A percentile compares a stretch with the other conserved stretches of the same genome.
These are phyloP conservation scores for Solanum chmielewskii DNA, from an alignment of 257 asterid genomes.

Conservation along the genomic window DNA sequence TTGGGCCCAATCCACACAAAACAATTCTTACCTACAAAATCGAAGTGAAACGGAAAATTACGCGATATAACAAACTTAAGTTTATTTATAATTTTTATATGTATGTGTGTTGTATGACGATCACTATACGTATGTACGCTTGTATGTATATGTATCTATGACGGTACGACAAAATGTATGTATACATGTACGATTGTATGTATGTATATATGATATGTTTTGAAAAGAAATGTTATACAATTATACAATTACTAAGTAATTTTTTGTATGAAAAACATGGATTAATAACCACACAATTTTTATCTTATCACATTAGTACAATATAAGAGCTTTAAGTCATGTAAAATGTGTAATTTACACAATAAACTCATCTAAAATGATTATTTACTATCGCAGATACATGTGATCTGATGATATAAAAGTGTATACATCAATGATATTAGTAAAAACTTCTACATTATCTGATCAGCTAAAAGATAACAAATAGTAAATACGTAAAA, in stretches of 20 bases:
- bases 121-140: too few species aligned
- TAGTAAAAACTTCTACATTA: too few species aligned
- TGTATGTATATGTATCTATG: too few species aligned
- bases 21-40: constrained; percentile 29
- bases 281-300: too few species aligned
- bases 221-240: not conserved
- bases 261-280: too few species aligned
- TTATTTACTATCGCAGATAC: too few species aligned
- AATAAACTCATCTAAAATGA: not conserved
- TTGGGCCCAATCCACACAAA: constrained; percentile 34
- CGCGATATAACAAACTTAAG: not conserved
- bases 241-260: too few species aligned
- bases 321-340: not conserved
- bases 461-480: too few species aligned
- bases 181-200: too few species aligned
- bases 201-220: not conserved
- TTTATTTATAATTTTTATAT: not conserved
- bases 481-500: not conserved
- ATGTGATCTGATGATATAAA: not conserved
- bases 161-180: too few species aligned
- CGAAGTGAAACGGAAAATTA: not conserved
- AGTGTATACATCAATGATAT: fast-evolving
- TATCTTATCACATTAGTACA: not conserved
- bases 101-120: too few species aligned
- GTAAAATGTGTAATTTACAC: not conserved